Base-by-base conservation (phyloP, 202 grass and related monocot genomes). In the Saccharum hybrid region DNA sequence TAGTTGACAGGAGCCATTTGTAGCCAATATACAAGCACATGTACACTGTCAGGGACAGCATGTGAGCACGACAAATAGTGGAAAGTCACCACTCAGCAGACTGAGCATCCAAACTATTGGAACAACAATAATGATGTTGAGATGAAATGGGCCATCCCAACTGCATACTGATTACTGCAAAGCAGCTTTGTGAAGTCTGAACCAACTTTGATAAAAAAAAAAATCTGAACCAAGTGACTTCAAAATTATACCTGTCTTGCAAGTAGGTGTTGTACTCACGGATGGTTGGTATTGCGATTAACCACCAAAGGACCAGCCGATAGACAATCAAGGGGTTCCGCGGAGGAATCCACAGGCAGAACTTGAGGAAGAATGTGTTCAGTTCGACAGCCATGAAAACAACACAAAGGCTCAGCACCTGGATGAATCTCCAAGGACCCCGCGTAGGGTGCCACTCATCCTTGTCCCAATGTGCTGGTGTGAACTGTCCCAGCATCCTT, bases 281-380 rank as follows among this genome's bases (percentile, higher is more conserved):
- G 63, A 99, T 99, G 38, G 93, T 99, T 43, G 96, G 96, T 86
- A 99, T 99, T 0, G 96, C 96, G 82, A 99, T 93, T 63, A 99
- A 82, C 96, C 96, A 99, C 96, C 96, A 99, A 66, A 99, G 93
- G 62, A 99, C 79, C 66, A 99, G 71, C 39, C 96, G 88, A 78
- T 99, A 99, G 19, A 92, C 74, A 76, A 99, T 88, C 62, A 99
- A 88, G 8, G 96, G 96, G 33, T 99, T 99, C 68, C 82, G 84
- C 1, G 96, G 96, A 74, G 96, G 96, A 81, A 96, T 91, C 96
- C 96, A 99, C 45, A 99, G 91, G 84, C 91, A 94, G 77, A 99
- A 99, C 68, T 99, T 99, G 64, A 99, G 91, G 81, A 99, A 99
- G 81, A 99, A 99, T 33, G 96, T 99, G 86, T 96, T 99, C 30